phyloP scores from a whole-genome alignment of 2,329 filamentous ascomycete species.

The Aureobasidium subglaciale region DNA sequence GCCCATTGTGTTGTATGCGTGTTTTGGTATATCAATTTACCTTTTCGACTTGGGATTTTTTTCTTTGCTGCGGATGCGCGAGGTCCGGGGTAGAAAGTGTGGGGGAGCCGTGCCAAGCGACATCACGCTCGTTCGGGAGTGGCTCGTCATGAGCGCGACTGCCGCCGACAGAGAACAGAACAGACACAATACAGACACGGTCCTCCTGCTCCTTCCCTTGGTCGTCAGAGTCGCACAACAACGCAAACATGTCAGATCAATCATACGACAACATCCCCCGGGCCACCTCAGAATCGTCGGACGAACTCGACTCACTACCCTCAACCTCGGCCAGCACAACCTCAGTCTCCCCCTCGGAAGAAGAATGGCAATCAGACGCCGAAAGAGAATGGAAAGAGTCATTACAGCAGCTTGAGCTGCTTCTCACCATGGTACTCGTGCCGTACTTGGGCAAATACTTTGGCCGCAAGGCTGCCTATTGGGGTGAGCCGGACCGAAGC shows the following conservation, averaged over 20 bases:
- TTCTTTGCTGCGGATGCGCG: background rate
- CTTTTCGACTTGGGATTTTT: background rate
- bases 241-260: slow-evolving; percentile 26
- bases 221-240: background rate
- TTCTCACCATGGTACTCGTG: slow-evolving; percentile 89
- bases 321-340: slow-evolving; percentile 46
- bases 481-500: slow-evolving; percentile 60
- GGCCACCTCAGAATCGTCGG: slow-evolving; percentile 20
- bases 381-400: slow-evolving; percentile 94
- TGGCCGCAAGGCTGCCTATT: slow-evolving; percentile 90
- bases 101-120: background rate
- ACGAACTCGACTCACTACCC: slow-evolving; percentile 44
- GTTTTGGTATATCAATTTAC: background rate
- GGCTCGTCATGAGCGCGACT: slow-evolving; percentile 1
- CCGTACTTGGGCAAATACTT: slow-evolving; percentile 93
- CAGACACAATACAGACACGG: background rate
- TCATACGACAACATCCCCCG: slow-evolving; percentile 42
- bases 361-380: slow-evolving; percentile 65
- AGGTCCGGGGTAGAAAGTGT: background rate
- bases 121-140: background rate
- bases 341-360: slow-evolving; percentile 39
- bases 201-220: background rate
- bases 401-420: slow-evolving; percentile 83
- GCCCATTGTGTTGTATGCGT: background rate
- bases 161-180: background rate